These are phyloP conservation scores for Posidonia australis DNA, from an alignment of 106 monocot species.

Conservation along the genomic window DNA sequence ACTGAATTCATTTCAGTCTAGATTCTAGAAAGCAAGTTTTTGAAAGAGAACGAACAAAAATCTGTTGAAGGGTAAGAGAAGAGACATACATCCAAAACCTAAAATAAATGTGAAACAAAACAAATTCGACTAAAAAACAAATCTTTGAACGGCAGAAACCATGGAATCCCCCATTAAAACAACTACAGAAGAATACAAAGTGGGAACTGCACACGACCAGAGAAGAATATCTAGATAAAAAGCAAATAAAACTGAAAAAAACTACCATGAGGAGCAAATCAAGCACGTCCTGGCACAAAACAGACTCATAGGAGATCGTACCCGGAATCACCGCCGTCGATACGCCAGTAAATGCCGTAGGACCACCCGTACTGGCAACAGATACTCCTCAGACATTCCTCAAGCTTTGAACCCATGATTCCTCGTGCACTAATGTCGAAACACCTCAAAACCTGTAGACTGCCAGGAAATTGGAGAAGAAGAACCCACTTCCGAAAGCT, in stretches of 20 bases:
- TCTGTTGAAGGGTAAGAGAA: no score
- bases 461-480: background rate
- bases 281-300: background rate
- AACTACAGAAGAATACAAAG: background rate
- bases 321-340: slow-evolving; percentile 11
- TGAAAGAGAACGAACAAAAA: no score
- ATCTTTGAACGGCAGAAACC: background rate
- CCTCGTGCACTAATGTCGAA: background rate
- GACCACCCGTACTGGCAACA: slow-evolving; percentile 25
- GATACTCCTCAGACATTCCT: slow-evolving; percentile 14
- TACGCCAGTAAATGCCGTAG: slow-evolving; percentile 23
- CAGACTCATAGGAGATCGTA: slow-evolving; percentile 1
- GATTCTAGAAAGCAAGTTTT: no score
- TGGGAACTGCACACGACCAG: background rate
- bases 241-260: background rate
- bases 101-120: background rate
- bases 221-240: background rate
- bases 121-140: slow-evolving; percentile 1
- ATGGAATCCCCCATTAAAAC: background rate
- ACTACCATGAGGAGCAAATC: background rate
- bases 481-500: background rate
- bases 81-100: background rate
- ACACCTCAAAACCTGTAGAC: background rate
- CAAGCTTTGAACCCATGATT: slow-evolving; percentile 11
- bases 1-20: no score